These are phyloP conservation scores for Termitomyces sp. DNA, from an alignment of 768 basidiomycete genomes.

Conservation along the genomic window DNA sequence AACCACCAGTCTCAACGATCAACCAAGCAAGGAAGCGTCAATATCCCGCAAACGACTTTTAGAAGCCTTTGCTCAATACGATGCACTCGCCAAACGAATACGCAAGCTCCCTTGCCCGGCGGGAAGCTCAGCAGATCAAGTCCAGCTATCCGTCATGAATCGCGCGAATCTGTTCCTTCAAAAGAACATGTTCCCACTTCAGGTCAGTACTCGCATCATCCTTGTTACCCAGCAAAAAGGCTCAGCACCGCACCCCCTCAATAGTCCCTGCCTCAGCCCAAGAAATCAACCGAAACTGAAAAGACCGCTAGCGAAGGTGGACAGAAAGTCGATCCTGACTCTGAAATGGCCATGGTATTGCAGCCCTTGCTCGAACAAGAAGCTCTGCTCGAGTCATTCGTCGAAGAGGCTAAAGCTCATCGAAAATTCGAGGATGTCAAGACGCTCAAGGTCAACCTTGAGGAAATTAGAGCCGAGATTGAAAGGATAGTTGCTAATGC, in stretches of 20 bases:
- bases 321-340: conserved; percentile 53
- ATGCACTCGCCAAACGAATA: conserved; percentile 82
- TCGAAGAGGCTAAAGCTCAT: conserved; percentile 84
- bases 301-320: conserved; percentile 9
- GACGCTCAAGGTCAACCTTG: conserved; percentile 70
- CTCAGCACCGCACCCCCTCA: neutral
- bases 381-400: conserved; percentile 81
- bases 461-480: conserved; percentile 83
- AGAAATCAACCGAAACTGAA: conserved; percentile 16
- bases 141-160: conserved; percentile 76
- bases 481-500: conserved; percentile 46
- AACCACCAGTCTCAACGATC: conserved; percentile 31
- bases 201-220: conserved; percentile 34
- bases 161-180: conserved; percentile 79
- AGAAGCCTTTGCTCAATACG: conserved; percentile 84
- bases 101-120: conserved; percentile 59
- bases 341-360: conserved; percentile 62
- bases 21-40: conserved; percentile 62
- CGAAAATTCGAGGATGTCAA: conserved; percentile 96
- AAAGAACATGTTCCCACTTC: conserved; percentile 85
- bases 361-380: conserved; percentile 95
- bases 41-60: conserved; percentile 75
- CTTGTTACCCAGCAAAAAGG: neutral
- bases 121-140: conserved; percentile 72
- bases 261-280: conserved; percentile 46